These are phyloP conservation scores for Cryptococcus sp. DNA, from an alignment of 1,284 basidiomycete genomes.

Conservation along the genomic window DNA sequence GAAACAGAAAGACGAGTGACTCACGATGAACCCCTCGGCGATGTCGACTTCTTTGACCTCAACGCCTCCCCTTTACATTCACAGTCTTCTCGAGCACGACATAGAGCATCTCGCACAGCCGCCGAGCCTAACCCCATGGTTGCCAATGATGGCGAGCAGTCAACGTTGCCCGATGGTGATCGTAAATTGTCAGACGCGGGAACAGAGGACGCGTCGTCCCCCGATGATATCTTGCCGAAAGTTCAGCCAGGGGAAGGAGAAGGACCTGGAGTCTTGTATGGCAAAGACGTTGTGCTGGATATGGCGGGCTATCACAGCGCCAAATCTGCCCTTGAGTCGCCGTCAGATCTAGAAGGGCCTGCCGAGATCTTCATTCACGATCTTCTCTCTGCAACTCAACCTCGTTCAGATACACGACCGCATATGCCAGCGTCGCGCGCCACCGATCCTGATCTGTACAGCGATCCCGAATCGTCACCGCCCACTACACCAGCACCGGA, in stretches of 20 bases:
- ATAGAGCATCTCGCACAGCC: background rate
- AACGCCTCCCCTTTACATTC: constrained; percentile 32
- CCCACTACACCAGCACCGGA: background rate
- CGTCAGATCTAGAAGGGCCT: constrained; percentile 12
- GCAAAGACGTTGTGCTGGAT: constrained; percentile 58
- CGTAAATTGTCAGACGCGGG: constrained; percentile 25
- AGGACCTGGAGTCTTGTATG: constrained; percentile 69
- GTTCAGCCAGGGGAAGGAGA: constrained; percentile 58
- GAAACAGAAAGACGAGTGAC: constrained; percentile 37
- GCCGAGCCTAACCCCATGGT: constrained; percentile 44
- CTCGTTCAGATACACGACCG: constrained; percentile 10
- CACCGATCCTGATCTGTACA: constrained; percentile 12
- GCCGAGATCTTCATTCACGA: constrained; percentile 36
- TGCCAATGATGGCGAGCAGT: constrained; percentile 29
- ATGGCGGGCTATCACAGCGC: constrained; percentile 56
- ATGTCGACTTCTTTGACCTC: constrained; percentile 53
- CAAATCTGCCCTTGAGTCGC: constrained; percentile 5
- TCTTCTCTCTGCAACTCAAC: constrained; percentile 27
- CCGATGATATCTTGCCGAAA: constrained; percentile 61
- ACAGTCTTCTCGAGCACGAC: constrained; percentile 7
- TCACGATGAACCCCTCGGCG: constrained; percentile 27
- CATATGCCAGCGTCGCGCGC: constrained; percentile 8
- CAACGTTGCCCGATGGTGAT: constrained; percentile 31
- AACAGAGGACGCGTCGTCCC: constrained; percentile 37
- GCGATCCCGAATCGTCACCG: constrained; percentile 9